Conservation (phyloP, 2,329 filamentous ascomycete species). For the Aspergillus sp. region DNA sequence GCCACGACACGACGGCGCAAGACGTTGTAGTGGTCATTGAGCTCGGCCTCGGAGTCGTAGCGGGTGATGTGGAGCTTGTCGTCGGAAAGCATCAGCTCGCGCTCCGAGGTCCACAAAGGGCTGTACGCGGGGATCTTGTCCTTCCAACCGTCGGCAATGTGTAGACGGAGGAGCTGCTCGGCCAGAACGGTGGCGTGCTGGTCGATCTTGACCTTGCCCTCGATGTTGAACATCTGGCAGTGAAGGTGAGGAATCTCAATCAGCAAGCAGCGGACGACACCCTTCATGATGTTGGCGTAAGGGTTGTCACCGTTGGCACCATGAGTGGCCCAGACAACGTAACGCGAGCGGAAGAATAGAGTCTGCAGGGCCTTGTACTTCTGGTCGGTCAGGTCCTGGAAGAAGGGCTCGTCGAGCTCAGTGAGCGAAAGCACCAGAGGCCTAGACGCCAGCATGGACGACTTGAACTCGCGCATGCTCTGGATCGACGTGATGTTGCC, state of each 20-base stretch:
- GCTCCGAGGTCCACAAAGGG: neutral
- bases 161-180: neutral
- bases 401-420: conserved; percentile 9
- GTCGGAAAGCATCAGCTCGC: neutral
- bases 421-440: neutral
- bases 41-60: neutral
- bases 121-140: neutral
- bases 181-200: neutral
- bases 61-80: neutral
- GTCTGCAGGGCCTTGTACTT: neutral
- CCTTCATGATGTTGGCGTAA: conserved; percentile 11
- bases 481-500: neutral
- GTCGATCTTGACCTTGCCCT: neutral
- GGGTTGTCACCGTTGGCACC: neutral
- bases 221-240: conserved; percentile 7
- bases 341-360: neutral
- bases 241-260: conserved; percentile 8
- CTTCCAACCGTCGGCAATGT: neutral
- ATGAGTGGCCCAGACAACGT: neutral
- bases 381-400: neutral
- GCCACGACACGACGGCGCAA: neutral
- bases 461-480: neutral
- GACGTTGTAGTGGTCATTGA: neutral
- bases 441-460: neutral
- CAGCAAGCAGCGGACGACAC: conserved; percentile 10